Base-by-base conservation (phyloP, 805 yeast genomes). In the Yarrowia sp. region DNA sequence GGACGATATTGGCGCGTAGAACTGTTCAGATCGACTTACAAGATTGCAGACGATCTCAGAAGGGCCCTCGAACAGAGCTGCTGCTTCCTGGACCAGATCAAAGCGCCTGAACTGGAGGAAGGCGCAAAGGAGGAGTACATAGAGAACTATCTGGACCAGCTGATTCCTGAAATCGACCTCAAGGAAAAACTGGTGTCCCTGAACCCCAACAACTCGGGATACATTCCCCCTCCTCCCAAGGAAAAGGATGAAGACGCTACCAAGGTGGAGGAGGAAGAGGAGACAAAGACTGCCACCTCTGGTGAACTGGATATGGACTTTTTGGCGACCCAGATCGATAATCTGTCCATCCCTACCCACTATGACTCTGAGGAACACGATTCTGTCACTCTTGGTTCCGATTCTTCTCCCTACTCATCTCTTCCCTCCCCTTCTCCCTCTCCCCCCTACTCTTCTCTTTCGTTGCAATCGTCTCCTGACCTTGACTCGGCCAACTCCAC, bases 1-100 rank as follows among this genome's bases (percentile, higher is more conserved):
- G 88, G 86, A 70, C 79, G 94, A 72, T 89, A 86, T 76, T 91
- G 96, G 96, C 81, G 84, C 36, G 79, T 87, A 2, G 74, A 72
- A 44, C 60, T 71, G 38, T 20, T 52, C 78, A 74, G 19, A 72
- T 80, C 66, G 15, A 67, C 66, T 9, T 65, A 50, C 43, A 67
- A 63, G n/a, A 39, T 49, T n/a, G 68, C 52, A 9, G 70, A 66
- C 15, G 68, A 52, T 13, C 33, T 70, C 10, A 10, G 55, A 14
- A 34, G 8, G 36, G 66, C 55, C 13, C 55, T 61, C 6, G 55
- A 61, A 30, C 44, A 46, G 36, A 47, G 53, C 44, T 61, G 66
- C 38, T 66, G 55, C 47, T 46, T 52, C 39, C 38, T 55, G 39
- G 50, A 66, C 44, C 67, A 44, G 34, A 43, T 44, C 15, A 40